A percentile compares a stretch with the other conserved stretches of the same genome.
Evolutionary conservation across 768 basidiomycete genomes (phyloP).

Genomic region (Lentinula detonsa): DNA sequence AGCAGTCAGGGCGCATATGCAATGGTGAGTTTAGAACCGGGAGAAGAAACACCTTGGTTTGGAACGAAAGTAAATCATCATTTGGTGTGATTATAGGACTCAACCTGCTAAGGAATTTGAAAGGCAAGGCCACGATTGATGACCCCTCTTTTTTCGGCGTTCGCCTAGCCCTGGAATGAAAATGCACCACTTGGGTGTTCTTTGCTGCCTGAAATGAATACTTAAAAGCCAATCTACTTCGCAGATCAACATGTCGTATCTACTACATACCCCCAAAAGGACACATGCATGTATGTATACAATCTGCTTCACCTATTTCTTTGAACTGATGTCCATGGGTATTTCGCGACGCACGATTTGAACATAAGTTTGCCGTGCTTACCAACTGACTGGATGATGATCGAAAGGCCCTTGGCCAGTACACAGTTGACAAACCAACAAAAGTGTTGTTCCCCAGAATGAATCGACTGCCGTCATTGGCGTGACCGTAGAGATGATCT

Average conservation of each 20-base stretch:
- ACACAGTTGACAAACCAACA: neutral
- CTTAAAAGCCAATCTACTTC: slow-evolving; percentile 3
- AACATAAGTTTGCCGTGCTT: neutral
- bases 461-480: slow-evolving; percentile 2
- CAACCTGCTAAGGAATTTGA: neutral
- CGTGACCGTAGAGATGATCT: neutral
- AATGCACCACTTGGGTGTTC: neutral
- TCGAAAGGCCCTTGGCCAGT: neutral
- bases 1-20: neutral
- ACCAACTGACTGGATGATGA: neutral
- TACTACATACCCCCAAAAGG: neutral
- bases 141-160: neutral
- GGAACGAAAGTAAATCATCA: neutral
- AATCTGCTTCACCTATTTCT: neutral
- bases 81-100: neutral
- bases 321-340: neutral
- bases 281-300: neutral
- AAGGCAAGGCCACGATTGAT: neutral
- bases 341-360: neutral
- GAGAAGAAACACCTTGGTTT: neutral
- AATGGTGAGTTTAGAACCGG: neutral
- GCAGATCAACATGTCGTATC: slow-evolving; percentile 1
- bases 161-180: neutral
- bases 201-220: neutral
- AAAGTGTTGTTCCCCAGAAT: neutral